Conservation (phyloP, 2,329 filamentous ascomycete genomes). For the Phyllosticta citrichinensis region DNA sequence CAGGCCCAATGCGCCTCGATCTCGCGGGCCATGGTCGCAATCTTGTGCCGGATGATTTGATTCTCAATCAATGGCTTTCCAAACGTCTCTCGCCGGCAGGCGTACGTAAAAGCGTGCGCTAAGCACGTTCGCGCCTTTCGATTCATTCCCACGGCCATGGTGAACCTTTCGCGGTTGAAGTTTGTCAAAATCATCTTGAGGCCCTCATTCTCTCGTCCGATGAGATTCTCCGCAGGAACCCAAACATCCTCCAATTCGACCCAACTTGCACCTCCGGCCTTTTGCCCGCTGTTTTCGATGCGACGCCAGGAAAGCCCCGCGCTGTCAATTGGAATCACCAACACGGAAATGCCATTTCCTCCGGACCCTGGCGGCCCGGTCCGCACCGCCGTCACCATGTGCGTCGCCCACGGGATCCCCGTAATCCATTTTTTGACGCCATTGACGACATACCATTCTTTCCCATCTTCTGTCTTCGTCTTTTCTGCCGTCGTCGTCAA, state of each 20-base stretch:
- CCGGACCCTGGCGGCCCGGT: slow-evolving; percentile 44
- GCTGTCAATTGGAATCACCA: slow-evolving; percentile 45
- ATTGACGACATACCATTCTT: slow-evolving; percentile 60
- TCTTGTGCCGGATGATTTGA: slow-evolving; percentile 50
- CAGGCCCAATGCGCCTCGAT: slow-evolving; percentile 54
- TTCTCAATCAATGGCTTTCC: slow-evolving; percentile 48
- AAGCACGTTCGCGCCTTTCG: slow-evolving; percentile 48
- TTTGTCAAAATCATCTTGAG: slow-evolving; percentile 51
- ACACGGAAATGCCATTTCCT: slow-evolving; percentile 44
- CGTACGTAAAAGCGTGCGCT: slow-evolving; percentile 43
- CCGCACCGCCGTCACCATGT: slow-evolving; percentile 52
- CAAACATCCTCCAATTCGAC: slow-evolving; percentile 47
- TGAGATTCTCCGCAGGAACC: slow-evolving; percentile 44
- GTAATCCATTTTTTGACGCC: slow-evolving; percentile 63
- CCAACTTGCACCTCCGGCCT: slow-evolving; percentile 51
- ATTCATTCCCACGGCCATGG: slow-evolving; percentile 47
- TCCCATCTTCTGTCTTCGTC: slow-evolving; percentile 64
- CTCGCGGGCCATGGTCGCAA: slow-evolving; percentile 48
- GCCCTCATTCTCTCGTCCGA: slow-evolving; percentile 46
- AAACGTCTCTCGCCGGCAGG: slow-evolving; percentile 46
- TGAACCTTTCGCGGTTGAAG: slow-evolving; percentile 45
- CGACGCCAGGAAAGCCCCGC: slow-evolving; percentile 43
- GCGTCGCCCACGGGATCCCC: slow-evolving; percentile 49
- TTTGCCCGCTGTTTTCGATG: slow-evolving; percentile 57
- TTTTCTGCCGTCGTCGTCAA: slow-evolving; percentile 57